Conservation (phyloP, 768 basidiomycete genomes). For the Lactarius akahatsu region DNA sequence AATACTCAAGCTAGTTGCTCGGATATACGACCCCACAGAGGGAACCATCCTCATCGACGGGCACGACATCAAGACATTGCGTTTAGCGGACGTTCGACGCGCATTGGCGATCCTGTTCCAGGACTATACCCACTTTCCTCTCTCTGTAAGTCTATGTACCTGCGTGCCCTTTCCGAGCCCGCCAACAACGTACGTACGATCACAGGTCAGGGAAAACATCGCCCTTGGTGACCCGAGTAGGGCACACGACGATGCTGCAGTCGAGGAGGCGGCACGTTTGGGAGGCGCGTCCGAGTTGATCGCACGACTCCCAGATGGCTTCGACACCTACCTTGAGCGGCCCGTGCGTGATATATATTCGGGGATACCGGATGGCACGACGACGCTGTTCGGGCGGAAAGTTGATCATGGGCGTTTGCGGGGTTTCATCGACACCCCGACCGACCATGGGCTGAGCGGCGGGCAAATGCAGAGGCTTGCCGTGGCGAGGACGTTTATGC, state of each 20-base stretch:
- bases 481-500: constrained; percentile 75
- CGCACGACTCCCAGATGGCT: constrained; percentile 60
- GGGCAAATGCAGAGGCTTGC: constrained; percentile 78
- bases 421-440: neutral
- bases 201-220: constrained; percentile 75
- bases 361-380: constrained; percentile 61
- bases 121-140: constrained; percentile 77
- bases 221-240: constrained; percentile 65
- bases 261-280: constrained; percentile 63
- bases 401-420: constrained; percentile 35
- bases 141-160: constrained; percentile 52
- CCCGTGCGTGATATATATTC: constrained; percentile 69
- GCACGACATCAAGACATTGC: constrained; percentile 59
- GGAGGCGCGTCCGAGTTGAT: constrained; percentile 71
- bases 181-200: neutral
- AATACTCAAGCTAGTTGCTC: constrained; percentile 68
- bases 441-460: constrained; percentile 47
- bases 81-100: constrained; percentile 61
- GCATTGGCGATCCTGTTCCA: constrained; percentile 76
- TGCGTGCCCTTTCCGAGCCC: neutral
- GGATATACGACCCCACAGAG: constrained; percentile 67
- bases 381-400: constrained; percentile 58
- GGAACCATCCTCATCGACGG: constrained; percentile 70
- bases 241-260: constrained; percentile 52
- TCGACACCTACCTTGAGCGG: constrained; percentile 69